Percentiles rank a stretch among this genome's conserved stretches.
Evolutionary conservation across 495 filamentous ascomycete genomes (phyloP).

Genomic region (Cudoniella acicularis): DNA sequence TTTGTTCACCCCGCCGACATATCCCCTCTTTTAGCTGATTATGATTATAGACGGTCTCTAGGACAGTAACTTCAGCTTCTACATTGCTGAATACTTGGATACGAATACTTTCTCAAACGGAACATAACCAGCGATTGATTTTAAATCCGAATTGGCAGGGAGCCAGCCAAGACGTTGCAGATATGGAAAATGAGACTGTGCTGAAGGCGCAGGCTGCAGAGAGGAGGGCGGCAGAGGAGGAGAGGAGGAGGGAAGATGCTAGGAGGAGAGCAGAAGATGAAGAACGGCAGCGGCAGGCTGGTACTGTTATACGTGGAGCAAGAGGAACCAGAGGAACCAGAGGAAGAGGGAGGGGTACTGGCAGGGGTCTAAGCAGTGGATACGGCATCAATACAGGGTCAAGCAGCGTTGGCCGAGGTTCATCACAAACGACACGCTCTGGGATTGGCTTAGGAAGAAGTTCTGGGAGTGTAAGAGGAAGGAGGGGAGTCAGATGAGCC

Average conservation of each 20-base stretch:
- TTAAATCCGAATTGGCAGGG: slow-evolving; percentile 89
- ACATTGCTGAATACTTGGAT: slow-evolving; percentile 96
- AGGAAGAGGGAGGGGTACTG: slow-evolving; percentile 40
- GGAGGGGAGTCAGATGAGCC: slow-evolving; percentile 23
- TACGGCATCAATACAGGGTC: slow-evolving; percentile 44
- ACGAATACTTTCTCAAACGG: slow-evolving; percentile 90
- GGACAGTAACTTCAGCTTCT: slow-evolving; percentile 82
- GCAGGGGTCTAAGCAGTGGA: slow-evolving; percentile 37
- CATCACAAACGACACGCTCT: slow-evolving; percentile 17
- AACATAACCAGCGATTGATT: slow-evolving; percentile 92
- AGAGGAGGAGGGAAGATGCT: slow-evolving; percentile 69
- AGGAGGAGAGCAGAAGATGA: slow-evolving; percentile 69
- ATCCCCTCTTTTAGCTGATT: slow-evolving; percentile 8
- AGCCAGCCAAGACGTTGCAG: slow-evolving; percentile 74
- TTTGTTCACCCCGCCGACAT: too few species aligned
- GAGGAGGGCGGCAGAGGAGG: slow-evolving; percentile 68
- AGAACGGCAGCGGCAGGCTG: slow-evolving; percentile 49
- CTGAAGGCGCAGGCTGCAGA: slow-evolving; percentile 70
- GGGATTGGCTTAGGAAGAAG: slow-evolving; percentile 20
- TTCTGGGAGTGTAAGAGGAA: slow-evolving; percentile 28
- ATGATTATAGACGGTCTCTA: slow-evolving; percentile 65
- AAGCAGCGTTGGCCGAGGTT: slow-evolving; percentile 15
- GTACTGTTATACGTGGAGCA: slow-evolving; percentile 37
- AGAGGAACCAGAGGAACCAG: slow-evolving; percentile 34
- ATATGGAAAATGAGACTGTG: slow-evolving; percentile 73